These are phyloP conservation scores for Senna tora DNA, from an alignment of 306 rosid genomes.

Conservation along the genomic window DNA sequence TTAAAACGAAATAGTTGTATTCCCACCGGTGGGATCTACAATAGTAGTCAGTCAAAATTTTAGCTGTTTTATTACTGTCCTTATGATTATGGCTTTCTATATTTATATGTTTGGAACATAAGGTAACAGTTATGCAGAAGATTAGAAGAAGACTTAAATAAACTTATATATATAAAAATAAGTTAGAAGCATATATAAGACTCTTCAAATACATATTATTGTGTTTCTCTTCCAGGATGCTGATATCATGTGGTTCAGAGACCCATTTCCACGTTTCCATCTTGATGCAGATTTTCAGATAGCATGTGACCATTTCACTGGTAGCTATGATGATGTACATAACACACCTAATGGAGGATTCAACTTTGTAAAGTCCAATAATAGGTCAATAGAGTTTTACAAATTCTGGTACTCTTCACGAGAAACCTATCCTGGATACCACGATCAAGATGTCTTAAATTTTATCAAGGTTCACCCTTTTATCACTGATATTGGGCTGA, in stretches of 20 bases:
- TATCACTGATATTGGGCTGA: conserved; percentile 57
- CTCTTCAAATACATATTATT: conserved; percentile 25
- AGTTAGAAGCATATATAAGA: conserved; percentile 29
- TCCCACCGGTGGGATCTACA: conserved; percentile 16
- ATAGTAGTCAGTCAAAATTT: conserved; percentile 7
- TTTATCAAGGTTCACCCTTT: conserved; percentile 73
- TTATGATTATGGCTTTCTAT: conserved; percentile 26
- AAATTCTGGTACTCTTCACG: conserved; percentile 81
- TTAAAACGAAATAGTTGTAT: conserved; percentile 8
- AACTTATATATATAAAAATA: background rate
- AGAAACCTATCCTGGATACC: conserved; percentile 75
- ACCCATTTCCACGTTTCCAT: conserved; percentile 83
- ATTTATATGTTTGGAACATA: background rate
- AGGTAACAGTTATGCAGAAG: conserved; percentile 1
- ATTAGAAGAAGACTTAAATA: background rate
- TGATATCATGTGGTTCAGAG: conserved; percentile 96
- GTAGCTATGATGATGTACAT: conserved; percentile 60
- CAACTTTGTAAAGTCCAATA: conserved; percentile 81
- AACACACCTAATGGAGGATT: conserved; percentile 97
- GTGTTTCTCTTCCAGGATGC: conserved; percentile 74
- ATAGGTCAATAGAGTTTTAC: conserved; percentile 82
- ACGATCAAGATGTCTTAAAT: conserved; percentile 98
- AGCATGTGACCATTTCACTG: conserved; percentile 89
- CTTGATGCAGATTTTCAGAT: conserved; percentile 84
- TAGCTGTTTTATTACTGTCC: conserved; percentile 29